Evolutionary conservation across 257 asterid genomes (phyloP), one percentile per base, ranked within the genome.

Genomic region (Petunia secreta): DNA sequence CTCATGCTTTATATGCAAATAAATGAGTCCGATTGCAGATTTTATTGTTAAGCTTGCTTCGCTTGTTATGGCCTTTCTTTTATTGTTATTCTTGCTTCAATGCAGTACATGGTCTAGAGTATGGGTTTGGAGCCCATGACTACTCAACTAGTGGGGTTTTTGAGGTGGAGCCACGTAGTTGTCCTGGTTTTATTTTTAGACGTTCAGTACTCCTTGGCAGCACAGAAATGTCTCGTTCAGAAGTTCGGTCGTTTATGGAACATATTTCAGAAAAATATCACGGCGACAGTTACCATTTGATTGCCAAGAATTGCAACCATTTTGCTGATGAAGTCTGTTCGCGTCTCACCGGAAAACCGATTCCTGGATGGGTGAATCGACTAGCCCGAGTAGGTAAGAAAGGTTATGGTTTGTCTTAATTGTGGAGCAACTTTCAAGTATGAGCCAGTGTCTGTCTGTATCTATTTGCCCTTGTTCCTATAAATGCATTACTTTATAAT

Each of bases 331-430:
- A 94, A 79, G 97, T 94, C 77, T 89, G 91, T 77, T 68, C 48
- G 86, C 94, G 78, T 48, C 89, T 94, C 60, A 92, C 97, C 37
- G 98, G 98, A 75, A 93, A 91, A 77, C 77, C 89, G 65, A 93
- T 92, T 83, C 98, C 98, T 84, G 91, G 97, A 36, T 94, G 98
- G 98, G 97, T 94, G 84, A 94, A 92, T 85, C 93, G 98, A 8
- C 84, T 94, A 85, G 98, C 98, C 75, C 91, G 92, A 83, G 63
- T 94, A 82, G 97, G 98, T 94, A 75, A 87, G 95, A 14, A 38
- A 4, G 68, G 44, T 55, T 37, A 69, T 69, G 58, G 3, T 7
- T 46, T 25, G 1, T 69, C 76, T 25, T 46, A 25, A 25, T 36
- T 50, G 62, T 73, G 44, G 34, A 62, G 44, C 46, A 73, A 73